These are phyloP conservation scores for Trichoderma harzianum DNA, from an alignment of 2,329 filamentous ascomycete species.

Conservation along the genomic window DNA sequence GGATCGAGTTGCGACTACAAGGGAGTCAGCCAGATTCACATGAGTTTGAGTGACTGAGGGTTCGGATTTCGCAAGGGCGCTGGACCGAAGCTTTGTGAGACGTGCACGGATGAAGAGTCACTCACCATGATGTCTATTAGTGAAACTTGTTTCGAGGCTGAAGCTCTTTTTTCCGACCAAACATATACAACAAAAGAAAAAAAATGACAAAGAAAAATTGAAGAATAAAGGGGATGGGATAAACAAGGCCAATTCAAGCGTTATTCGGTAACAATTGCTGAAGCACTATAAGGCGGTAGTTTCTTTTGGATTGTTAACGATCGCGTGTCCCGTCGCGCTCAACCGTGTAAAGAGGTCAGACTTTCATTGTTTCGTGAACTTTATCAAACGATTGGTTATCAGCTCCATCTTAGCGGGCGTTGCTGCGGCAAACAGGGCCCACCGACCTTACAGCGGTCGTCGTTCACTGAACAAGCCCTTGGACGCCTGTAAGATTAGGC, in stretches of 20 bases:
- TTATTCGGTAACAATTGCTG: not conserved
- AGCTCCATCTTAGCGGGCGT: constrained; percentile 19
- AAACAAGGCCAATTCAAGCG: not conserved
- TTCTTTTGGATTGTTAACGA: not conserved
- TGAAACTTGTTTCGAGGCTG: not conserved
- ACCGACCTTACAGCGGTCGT: not conserved
- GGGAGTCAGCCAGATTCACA: constrained; percentile 25
- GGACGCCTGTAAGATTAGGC: not conserved
- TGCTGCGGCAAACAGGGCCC: constrained; percentile 26
- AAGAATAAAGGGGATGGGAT: not conserved
- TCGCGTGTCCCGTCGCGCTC: constrained; percentile 24
- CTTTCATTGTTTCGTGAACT: not conserved
- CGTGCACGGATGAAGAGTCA: not conserved
- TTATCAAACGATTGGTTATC: constrained; percentile 8
- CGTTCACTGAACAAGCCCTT: not conserved
- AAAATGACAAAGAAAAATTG: not conserved
- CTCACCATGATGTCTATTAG: constrained; percentile 16
- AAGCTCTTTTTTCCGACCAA: not conserved
- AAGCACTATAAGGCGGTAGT: not conserved
- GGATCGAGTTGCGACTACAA: constrained; percentile 84
- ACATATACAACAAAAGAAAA: not conserved
- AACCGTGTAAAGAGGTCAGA: constrained; percentile 36
- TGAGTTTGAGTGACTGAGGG: not conserved
- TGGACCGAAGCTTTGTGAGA: not conserved
- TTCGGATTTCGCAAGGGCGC: not conserved